Evolutionary conservation across 2,329 filamentous ascomycete genomes (phyloP).

Genomic region (Pyricularia grisea): DNA sequence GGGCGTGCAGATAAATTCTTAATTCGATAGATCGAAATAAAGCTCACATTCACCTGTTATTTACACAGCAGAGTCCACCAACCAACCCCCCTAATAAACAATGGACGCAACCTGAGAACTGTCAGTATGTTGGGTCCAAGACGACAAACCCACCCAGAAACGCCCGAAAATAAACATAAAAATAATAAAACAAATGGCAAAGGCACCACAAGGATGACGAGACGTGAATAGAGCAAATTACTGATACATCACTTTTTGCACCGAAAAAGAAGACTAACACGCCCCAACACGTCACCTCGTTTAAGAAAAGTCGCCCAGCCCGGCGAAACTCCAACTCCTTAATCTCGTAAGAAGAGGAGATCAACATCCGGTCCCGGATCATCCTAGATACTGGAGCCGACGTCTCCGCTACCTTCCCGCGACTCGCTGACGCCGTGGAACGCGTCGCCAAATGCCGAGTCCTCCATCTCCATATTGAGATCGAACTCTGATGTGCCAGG

Average conservation of each 20-base stretch:
- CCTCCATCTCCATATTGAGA: constrained; percentile 61
- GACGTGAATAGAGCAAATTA: neutral
- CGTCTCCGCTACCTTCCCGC: constrained; percentile 5
- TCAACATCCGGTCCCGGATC: neutral
- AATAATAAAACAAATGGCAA: neutral
- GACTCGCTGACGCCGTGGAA: constrained; percentile 53
- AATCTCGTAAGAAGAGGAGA: neutral
- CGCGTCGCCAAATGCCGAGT: constrained; percentile 76
- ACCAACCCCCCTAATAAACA: neutral
- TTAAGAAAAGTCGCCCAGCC: neutral
- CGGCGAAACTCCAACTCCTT: neutral
- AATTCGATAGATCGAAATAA: neutral
- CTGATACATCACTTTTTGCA: neutral
- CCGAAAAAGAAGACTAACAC: neutral
- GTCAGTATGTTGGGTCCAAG: neutral
- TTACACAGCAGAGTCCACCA: neutral
- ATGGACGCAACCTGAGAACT: neutral
- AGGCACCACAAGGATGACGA: neutral
- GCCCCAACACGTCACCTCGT: neutral
- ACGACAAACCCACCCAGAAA: neutral
- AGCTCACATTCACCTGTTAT: neutral
- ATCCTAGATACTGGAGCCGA: neutral
- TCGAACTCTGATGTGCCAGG: constrained; percentile 36
- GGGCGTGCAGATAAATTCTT: neutral
- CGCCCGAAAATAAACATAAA: neutral